These are phyloP conservation scores for Nannochloris sp. DNA, from an alignment of 139 green algal species.

Conservation along the genomic window DNA sequence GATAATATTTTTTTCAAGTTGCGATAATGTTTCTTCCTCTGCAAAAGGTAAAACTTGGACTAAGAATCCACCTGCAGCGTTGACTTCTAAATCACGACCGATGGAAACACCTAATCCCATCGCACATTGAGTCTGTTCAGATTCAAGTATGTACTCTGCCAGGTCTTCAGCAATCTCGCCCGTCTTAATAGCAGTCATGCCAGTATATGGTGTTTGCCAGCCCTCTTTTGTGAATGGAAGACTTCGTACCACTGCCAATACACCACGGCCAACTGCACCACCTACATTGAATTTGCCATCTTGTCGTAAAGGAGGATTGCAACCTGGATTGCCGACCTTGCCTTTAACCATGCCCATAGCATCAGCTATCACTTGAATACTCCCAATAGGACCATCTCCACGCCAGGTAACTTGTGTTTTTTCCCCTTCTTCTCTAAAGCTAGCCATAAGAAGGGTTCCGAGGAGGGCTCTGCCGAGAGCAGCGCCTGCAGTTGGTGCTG, in stretches of 20 bases:
- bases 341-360: slow-evolving; percentile 60
- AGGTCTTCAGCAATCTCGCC: slow-evolving; percentile 86
- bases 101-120: slow-evolving; percentile 79
- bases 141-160: slow-evolving; percentile 72
- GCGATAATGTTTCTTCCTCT: slow-evolving; percentile 71
- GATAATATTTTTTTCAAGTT: slow-evolving; percentile 70
- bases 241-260: slow-evolving; percentile 71
- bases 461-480: slow-evolving; percentile 77
- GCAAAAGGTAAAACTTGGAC: slow-evolving; percentile 84
- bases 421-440: slow-evolving; percentile 69
- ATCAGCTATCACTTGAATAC: slow-evolving; percentile 55
- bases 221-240: slow-evolving; percentile 18
- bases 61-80: slow-evolving; percentile 74
- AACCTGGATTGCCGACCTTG: slow-evolving; percentile 54
- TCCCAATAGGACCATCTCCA: slow-evolving; percentile 63
- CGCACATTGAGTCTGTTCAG: slow-evolving; percentile 71
- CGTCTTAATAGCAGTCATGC: slow-evolving; percentile 53
- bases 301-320: slow-evolving; percentile 65
- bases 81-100: slow-evolving; percentile 45
- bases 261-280: slow-evolving; percentile 54
- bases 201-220: slow-evolving; percentile 46
- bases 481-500: slow-evolving; percentile 74
- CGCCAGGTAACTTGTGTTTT: slow-evolving; percentile 68
- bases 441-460: slow-evolving; percentile 70
- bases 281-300: slow-evolving; percentile 83